A percentile compares a stretch with the other conserved stretches of the same genome.
Evolutionary conservation across 495 filamentous ascomycete genomes (phyloP).

Genomic region (Neohortaea acidophila): DNA sequence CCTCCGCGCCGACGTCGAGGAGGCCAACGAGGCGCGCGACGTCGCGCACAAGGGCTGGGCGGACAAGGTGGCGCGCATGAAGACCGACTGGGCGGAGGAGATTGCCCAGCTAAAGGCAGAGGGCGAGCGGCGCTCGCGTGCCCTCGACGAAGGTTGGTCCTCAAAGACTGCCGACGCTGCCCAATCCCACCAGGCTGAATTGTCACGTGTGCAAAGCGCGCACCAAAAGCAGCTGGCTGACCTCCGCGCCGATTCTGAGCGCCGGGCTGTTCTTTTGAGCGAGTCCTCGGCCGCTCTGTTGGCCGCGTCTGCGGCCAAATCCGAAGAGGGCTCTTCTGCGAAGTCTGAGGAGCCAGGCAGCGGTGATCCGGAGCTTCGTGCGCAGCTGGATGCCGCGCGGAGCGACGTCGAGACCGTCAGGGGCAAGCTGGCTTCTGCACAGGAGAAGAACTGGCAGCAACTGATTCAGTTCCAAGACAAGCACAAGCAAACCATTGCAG

Average conservation of each 20-base stretch:
- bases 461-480: too few species aligned
- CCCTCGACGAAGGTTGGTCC: constrained; percentile 10
- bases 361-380: too few species aligned
- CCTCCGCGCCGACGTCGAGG: background rate
- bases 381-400: constrained; percentile 1
- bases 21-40: background rate
- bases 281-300: too few species aligned
- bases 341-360: too few species aligned
- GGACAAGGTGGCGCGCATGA: background rate
- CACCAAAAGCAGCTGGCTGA: constrained; percentile 4
- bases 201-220: constrained; percentile 8
- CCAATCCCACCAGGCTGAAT: constrained; percentile 11
- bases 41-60: background rate
- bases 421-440: constrained; percentile 1
- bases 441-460: too few species aligned
- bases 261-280: too few species aligned
- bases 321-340: too few species aligned
- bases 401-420: background rate
- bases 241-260: constrained; percentile 2
- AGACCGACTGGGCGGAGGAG: background rate
- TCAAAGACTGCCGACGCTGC: constrained; percentile 7
- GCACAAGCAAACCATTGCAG: too few species aligned
- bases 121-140: background rate
- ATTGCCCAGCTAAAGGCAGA: background rate
- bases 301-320: too few species aligned